phyloP scores from a whole-genome alignment of 305 asterid genomes.

The Fraxinus platypoda region DNA sequence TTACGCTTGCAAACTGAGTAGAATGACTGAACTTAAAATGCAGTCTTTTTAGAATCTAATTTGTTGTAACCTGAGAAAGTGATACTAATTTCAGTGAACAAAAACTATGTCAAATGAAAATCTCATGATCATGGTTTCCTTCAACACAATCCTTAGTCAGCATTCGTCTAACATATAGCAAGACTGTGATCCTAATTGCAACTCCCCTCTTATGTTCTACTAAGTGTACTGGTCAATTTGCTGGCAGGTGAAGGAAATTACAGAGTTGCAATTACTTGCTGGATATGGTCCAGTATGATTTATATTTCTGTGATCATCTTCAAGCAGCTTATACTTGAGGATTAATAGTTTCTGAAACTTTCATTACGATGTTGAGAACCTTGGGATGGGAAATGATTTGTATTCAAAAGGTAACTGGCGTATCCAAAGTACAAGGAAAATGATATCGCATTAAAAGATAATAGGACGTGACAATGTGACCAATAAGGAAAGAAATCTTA shows the following conservation, averaged over 20 bases:
- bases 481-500: neutral
- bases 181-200: neutral
- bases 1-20: neutral
- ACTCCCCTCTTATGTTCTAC: neutral
- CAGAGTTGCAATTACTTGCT: neutral
- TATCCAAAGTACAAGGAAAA: neutral
- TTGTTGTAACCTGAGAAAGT: neutral
- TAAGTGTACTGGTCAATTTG: neutral
- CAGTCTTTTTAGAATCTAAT: neutral
- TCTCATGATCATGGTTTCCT: neutral
- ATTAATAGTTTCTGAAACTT: neutral
- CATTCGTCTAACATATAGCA: neutral
- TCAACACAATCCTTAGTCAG: neutral
- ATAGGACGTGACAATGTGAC: neutral
- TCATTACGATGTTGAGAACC: neutral
- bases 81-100: neutral
- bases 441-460: neutral
- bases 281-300: neutral
- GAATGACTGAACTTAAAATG: neutral
- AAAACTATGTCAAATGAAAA: neutral
- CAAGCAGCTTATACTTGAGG: neutral
- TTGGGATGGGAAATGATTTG: neutral
- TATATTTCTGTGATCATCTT: neutral
- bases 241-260: constrained; percentile 1
- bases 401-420: neutral